Evolutionary conservation across 768 basidiomycete species (phyloP).

Genomic region (Lentinula lateritia): DNA sequence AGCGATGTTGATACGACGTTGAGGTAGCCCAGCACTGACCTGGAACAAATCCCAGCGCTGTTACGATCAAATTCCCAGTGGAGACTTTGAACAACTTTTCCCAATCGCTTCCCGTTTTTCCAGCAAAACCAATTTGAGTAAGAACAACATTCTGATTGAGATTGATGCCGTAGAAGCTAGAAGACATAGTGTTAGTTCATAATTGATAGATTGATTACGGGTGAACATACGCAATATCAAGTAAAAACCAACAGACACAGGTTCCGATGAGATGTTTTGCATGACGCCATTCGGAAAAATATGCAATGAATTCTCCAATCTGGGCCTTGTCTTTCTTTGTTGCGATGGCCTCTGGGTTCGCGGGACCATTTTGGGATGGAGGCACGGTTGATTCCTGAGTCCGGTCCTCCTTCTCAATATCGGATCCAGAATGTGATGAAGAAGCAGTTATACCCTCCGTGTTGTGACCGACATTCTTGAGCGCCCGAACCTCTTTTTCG

Average conservation of each 20-base stretch:
- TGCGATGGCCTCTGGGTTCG: slow-evolving; percentile 9
- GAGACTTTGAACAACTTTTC: slow-evolving; percentile 62
- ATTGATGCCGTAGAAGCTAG: slow-evolving; percentile 70
- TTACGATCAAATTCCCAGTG: slow-evolving; percentile 66
- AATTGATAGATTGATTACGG: too few relatives aligned
- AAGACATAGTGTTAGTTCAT: neutral
- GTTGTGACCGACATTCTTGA: slow-evolving; percentile 21
- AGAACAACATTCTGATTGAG: slow-evolving; percentile 76
- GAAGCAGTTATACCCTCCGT: slow-evolving; percentile 2
- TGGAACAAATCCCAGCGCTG: slow-evolving; percentile 72
- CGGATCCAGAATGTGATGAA: neutral
- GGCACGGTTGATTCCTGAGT: neutral
- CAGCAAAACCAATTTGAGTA: slow-evolving; percentile 64
- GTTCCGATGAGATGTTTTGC: slow-evolving; percentile 65
- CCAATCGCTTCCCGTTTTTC: slow-evolving; percentile 52
- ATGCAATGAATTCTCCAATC: slow-evolving; percentile 51
- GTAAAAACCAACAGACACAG: slow-evolving; percentile 65
- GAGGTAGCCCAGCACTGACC: slow-evolving; percentile 27
- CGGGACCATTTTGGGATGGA: slow-evolving; percentile 1
- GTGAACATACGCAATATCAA: slow-evolving; percentile 57
- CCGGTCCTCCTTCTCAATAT: slow-evolving; percentile 13
- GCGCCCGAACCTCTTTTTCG: slow-evolving; percentile 22
- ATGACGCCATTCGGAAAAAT: slow-evolving; percentile 73
- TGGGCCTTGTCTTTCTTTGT: slow-evolving; percentile 10
- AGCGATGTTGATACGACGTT: neutral